Evolutionary conservation across 192 early-diverging fungal species (phyloP), one percentile per base, ranked within the genome.

Genomic region (Coemansia nantahalensis): DNA sequence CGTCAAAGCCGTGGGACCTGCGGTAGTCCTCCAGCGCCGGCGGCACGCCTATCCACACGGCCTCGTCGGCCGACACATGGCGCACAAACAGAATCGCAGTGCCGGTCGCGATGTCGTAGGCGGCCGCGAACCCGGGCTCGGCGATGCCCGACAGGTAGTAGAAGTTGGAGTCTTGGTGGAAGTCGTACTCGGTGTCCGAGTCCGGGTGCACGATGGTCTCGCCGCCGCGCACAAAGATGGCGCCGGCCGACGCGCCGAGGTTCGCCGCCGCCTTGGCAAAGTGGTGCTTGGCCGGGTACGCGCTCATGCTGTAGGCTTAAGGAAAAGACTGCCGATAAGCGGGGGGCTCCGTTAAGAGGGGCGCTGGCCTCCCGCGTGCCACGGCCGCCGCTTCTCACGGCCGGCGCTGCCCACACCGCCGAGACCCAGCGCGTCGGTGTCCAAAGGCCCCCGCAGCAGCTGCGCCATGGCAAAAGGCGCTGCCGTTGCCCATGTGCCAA

Each of bases 91-190:
- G 56, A 32, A 78, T 80, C 18, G 84, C 77, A 11, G 76, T 68
- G 40, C 62, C 37, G 5, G 83, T 60, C 43, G 70, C 53, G 18
- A 92, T 67, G 69, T 94, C 87, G 51, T 89, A 77, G 22, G 87
- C 57, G 2, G 84, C 79, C 45, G 81, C 81, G 46, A 80, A 90
- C 43, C 83, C 90, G 22, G 89, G 84, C 59, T 88, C 86, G 30
- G 63, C 61, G 38, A 85, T 84, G 39, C 91, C 90, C 5, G 91
- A 86, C 15, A 93, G 79, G 62, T 94, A 96, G 59, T 84, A 83
- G 44, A 92, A 95, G 81, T 89, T 90, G 42, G 80, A 80, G 68
- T 95, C 90, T 49, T 95, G 92, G 52, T 89, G 81, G 68, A 95
- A 95, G 37, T 83, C 68, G 32, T 82, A 72, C 75, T 95, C 92